phyloP scores from a whole-genome alignment of 208 protist genomes.

The Wallacemonas collosoma region DNA sequence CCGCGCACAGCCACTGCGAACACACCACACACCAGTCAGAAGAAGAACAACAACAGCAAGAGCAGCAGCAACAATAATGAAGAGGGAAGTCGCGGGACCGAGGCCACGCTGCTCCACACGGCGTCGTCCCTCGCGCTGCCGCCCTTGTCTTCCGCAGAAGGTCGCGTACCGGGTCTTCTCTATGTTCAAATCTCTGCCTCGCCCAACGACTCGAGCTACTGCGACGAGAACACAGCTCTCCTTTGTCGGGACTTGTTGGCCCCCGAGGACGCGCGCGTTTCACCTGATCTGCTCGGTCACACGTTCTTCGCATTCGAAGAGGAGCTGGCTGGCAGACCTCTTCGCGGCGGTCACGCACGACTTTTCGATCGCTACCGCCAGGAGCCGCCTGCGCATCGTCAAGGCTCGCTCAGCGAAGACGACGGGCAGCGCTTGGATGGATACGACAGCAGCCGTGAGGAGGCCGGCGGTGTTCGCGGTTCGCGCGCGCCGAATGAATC shows the following conservation, averaged over 20 bases:
- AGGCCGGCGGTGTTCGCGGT: neutral
- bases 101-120: neutral
- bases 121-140: neutral
- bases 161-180: slow-evolving; percentile 32
- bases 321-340: slow-evolving; percentile 1
- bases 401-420: neutral
- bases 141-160: slow-evolving; percentile 3
- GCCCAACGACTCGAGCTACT: slow-evolving; percentile 32
- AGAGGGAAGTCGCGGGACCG: neutral
- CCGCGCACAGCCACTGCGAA: too few relatives aligned
- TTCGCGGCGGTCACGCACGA: slow-evolving; percentile 5
- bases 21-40: too few relatives aligned
- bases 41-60: neutral
- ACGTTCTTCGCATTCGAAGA: slow-evolving; percentile 6
- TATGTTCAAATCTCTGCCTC: slow-evolving; percentile 49
- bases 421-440: neutral
- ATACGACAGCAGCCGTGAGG: neutral
- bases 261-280: neutral
- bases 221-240: slow-evolving; percentile 6
- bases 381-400: slow-evolving; percentile 6
- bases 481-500: too few relatives aligned
- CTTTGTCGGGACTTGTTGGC: slow-evolving; percentile 1
- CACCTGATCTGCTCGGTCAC: neutral
- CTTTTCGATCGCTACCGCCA: slow-evolving; percentile 4
- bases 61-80: neutral